Conservation (phyloP, 2,329 filamentous ascomycete species). For the Fusarium bulbicola region DNA sequence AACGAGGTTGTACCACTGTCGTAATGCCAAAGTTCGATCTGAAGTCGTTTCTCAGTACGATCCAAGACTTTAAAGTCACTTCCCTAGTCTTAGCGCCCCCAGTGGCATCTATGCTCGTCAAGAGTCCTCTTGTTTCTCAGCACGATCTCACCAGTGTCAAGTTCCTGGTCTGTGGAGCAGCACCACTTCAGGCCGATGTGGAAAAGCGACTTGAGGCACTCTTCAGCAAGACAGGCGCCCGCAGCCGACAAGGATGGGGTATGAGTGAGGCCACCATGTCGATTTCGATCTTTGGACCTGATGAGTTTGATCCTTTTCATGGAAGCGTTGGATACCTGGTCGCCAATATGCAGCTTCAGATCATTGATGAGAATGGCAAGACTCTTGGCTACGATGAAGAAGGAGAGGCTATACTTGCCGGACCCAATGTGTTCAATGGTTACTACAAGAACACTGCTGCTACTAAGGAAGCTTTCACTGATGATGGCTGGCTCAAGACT, state of each 20-base stretch:
- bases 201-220: not conserved
- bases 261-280: constrained; percentile 14
- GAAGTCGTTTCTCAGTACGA: not conserved
- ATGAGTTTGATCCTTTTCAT: constrained; percentile 2
- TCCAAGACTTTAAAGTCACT: not conserved
- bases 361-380: not conserved
- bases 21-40: constrained; percentile 1
- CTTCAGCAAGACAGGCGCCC: not conserved
- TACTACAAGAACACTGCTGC: not conserved
- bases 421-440: not conserved
- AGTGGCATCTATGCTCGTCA: constrained; percentile 1
- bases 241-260: constrained; percentile 1
- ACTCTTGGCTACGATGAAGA: not conserved
- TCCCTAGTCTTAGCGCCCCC: not conserved
- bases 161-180: not conserved
- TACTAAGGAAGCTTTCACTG: not conserved
- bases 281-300: not conserved
- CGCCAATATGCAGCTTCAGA: not conserved
- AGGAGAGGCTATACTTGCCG: not conserved
- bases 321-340: constrained; percentile 1
- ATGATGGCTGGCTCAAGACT: constrained; percentile 1
- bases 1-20: not conserved
- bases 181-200: not conserved
- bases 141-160: constrained; percentile 3
- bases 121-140: not conserved